A percentile compares a stretch with the other conserved stretches of the same genome.
These are phyloP conservation scores for Aspergillus haitiensis DNA, from an alignment of 495 filamentous ascomycete species.

Conservation along the genomic window DNA sequence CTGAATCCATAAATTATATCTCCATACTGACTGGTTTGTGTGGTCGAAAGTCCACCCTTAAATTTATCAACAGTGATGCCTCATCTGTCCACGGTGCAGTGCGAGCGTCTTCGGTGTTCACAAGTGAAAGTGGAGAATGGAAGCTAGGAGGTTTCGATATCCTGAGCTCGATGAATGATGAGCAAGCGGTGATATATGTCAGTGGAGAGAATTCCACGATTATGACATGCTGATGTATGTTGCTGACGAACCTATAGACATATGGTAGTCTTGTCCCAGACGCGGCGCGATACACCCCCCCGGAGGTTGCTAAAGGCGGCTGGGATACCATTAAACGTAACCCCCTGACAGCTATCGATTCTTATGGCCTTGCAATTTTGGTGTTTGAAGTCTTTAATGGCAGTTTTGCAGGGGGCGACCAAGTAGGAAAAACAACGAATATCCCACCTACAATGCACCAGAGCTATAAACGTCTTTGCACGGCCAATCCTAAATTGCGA, in stretches of 20 bases:
- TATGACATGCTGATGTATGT: constrained; percentile 16
- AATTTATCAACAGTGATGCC: constrained; percentile 94
- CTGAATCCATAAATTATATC: background rate
- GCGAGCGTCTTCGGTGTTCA: constrained; percentile 80
- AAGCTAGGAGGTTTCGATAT: constrained; percentile 93
- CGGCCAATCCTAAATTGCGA: constrained; percentile 84
- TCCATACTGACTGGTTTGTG: constrained; percentile 6
- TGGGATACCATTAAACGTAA: constrained; percentile 88
- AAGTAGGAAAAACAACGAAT: constrained; percentile 79
- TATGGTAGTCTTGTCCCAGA: constrained; percentile 87
- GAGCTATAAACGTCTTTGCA: constrained; percentile 82
- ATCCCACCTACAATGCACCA: constrained; percentile 85
- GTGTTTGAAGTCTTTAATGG: constrained; percentile 94
- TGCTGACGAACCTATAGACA: constrained; percentile 49
- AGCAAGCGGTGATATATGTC: constrained; percentile 88
- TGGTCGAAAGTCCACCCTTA: constrained; percentile 69
- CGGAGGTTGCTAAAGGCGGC: constrained; percentile 80
- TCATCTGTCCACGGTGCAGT: constrained; percentile 85
- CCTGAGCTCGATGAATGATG: constrained; percentile 91
- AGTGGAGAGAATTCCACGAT: constrained; percentile 27
- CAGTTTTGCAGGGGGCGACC: constrained; percentile 65
- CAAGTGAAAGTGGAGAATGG: constrained; percentile 96
- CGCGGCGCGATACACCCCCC: constrained; percentile 74
- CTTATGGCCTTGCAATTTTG: constrained; percentile 80
- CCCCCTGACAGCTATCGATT: constrained; percentile 77